Percentiles rank a stretch among this genome's conserved stretches.
Evolutionary conservation across 106 monocot species (phyloP).

Genomic region (Allium cepa): DNA sequence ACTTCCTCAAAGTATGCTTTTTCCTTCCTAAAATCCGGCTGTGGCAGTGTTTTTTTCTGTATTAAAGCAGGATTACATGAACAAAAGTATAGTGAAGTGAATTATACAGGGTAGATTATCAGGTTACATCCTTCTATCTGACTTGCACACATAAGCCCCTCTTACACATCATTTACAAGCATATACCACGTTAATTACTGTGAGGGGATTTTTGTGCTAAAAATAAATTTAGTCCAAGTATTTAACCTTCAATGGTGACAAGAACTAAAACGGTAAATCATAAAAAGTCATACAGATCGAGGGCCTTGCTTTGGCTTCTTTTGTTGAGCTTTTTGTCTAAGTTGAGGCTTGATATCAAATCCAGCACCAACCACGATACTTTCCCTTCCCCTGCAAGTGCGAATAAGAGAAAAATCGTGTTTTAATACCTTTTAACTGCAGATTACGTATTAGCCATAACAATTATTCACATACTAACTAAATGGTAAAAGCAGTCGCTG

Average conservation of each 20-base stretch:
- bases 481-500: neutral
- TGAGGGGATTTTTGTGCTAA: neutral
- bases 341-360: constrained; percentile 29
- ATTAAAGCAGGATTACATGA: neutral
- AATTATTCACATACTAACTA: neutral
- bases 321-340: constrained; percentile 31
- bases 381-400: constrained; percentile 61
- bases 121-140: no score
- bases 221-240: neutral
- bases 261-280: neutral
- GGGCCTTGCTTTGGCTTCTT: constrained; percentile 39
- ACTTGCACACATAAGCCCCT: no score
- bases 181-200: no score
- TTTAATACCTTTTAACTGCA: neutral
- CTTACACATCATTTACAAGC: no score
- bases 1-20: constrained; percentile 86
- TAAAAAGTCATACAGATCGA: constrained; percentile 16
- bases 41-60: constrained; percentile 45
- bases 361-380: constrained; percentile 53
- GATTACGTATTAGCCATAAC: neutral
- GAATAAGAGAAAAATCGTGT: neutral
- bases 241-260: neutral
- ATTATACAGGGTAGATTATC: no score
- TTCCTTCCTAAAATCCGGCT: constrained; percentile 61
- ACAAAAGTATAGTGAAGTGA: neutral